Evolutionary conservation across 305 asterid species (phyloP).

Genomic region (Fraxinus baroniana): DNA sequence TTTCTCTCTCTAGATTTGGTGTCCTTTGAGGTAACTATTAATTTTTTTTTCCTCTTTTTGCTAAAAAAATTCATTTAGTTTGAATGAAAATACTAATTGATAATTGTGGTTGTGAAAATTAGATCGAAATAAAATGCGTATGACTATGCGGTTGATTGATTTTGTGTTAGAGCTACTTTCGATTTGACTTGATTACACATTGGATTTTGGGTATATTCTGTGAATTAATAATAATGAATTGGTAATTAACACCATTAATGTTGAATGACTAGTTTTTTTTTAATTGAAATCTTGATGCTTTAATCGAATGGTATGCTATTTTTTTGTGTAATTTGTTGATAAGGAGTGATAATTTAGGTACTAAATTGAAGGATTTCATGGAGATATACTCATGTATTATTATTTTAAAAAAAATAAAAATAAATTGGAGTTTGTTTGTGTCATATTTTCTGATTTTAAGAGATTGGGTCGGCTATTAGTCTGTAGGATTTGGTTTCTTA

Average conservation of each 20-base stretch:
- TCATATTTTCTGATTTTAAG: not conserved
- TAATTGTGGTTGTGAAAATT: constrained; percentile 27
- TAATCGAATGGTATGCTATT: constrained; percentile 4
- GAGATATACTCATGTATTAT: too few species aligned
- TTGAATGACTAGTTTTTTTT: constrained; percentile 8
- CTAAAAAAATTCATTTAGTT: constrained; percentile 16
- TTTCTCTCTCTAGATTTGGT: too few species aligned
- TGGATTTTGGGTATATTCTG: constrained; percentile 8
- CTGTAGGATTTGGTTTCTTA: constrained; percentile 17
- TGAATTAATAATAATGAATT: constrained; percentile 16
- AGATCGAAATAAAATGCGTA: constrained; percentile 46
- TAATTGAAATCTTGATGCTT: constrained; percentile 7
- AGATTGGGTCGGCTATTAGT: not conserved
- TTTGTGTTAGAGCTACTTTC: constrained; percentile 27
- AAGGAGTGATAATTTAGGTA: constrained; percentile 31
- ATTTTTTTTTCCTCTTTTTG: constrained; percentile 7
- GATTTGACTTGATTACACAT: constrained; percentile 42
- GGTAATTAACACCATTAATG: constrained; percentile 16
- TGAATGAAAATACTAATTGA: constrained; percentile 18
- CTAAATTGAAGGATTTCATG: constrained; percentile 7
- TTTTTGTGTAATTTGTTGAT: constrained; percentile 4
- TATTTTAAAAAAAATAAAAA: not conserved
- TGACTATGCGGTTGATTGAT: constrained; percentile 42
- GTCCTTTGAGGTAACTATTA: not conserved
- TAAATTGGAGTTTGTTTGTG: not conserved